Percentiles rank a stretch among this genome's conserved stretches.
Conservation (phyloP, 2,329 filamentous ascomycete genomes). For the Microdochium paspali region DNA sequence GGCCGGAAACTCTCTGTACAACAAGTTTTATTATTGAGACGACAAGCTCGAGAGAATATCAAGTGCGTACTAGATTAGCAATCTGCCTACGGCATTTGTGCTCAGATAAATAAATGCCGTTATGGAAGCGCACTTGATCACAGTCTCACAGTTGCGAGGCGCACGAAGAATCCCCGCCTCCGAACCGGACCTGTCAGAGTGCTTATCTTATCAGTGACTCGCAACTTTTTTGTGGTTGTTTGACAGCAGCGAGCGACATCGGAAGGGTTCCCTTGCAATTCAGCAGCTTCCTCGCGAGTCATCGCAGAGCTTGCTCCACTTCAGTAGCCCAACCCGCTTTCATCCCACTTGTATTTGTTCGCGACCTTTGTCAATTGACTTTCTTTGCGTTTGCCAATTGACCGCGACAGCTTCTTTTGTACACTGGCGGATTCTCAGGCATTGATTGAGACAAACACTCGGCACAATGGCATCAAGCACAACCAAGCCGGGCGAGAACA, state of each 20-base stretch:
- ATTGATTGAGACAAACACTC: neutral
- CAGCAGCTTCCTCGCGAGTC: neutral
- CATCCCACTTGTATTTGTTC: neutral
- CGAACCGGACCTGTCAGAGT: neutral
- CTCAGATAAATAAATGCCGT: too few species aligned
- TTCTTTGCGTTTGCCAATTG: neutral
- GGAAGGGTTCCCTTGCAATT: neutral
- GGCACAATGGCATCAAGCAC: neutral
- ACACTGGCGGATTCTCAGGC: neutral
- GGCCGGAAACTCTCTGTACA: too few species aligned
- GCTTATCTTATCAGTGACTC: constrained; percentile 1
- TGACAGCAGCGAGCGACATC: neutral
- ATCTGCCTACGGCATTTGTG: too few species aligned
- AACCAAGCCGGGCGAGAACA: constrained; percentile 12
- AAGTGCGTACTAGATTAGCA: too few species aligned
- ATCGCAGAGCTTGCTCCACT: neutral
- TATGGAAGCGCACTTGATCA: too few species aligned
- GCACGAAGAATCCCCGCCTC: neutral
- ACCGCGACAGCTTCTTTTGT: neutral
- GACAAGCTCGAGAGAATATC: too few species aligned
- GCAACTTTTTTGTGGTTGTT: neutral
- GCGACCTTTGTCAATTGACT: neutral
- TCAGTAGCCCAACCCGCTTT: neutral
- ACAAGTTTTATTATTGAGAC: too few species aligned
- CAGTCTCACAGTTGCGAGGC: too few species aligned